Evolutionary conservation across 179 eudicot genomes (phyloP).

Genomic region (Nepenthes alata): DNA sequence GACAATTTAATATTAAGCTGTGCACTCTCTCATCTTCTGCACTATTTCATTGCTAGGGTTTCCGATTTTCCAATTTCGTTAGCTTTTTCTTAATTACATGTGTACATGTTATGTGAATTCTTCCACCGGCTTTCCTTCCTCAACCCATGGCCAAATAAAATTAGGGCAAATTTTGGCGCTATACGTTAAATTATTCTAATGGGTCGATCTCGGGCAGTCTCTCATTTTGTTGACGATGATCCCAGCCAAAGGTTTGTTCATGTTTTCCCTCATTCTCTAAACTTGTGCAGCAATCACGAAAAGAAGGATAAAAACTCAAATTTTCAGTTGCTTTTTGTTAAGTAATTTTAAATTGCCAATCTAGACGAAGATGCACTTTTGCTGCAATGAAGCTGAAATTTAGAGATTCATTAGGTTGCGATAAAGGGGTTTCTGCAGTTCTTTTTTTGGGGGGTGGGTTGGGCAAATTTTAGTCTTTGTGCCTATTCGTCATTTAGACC

Average conservation of each 20-base stretch:
- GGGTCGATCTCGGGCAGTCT: constrained; percentile 52
- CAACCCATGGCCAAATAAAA: not conserved
- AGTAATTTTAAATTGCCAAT: too few species aligned
- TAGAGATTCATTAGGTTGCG: too few species aligned
- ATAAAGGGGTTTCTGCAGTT: too few species aligned
- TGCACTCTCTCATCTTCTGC: too few species aligned
- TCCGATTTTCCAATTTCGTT: not conserved
- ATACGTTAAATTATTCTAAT: constrained; percentile 9
- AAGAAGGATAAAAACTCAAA: not conserved
- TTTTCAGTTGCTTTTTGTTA: too few species aligned
- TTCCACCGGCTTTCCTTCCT: not conserved
- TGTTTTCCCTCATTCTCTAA: not conserved
- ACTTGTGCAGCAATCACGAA: not conserved
- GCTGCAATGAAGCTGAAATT: too few species aligned
- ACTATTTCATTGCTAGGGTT: not conserved
- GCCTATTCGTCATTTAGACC: too few species aligned
- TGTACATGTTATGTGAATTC: not conserved
- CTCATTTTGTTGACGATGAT: constrained; percentile 37
- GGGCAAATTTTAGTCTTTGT: too few species aligned
- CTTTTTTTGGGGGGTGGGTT: too few species aligned
- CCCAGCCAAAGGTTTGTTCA: constrained; percentile 29
- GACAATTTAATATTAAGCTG: too few species aligned
- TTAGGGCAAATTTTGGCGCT: not conserved
- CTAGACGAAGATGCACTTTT: too few species aligned
- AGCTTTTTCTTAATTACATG: not conserved